phyloP scores from a whole-genome alignment of 2,329 filamentous ascomycete species.

The Parastagonospora nodorum region DNA sequence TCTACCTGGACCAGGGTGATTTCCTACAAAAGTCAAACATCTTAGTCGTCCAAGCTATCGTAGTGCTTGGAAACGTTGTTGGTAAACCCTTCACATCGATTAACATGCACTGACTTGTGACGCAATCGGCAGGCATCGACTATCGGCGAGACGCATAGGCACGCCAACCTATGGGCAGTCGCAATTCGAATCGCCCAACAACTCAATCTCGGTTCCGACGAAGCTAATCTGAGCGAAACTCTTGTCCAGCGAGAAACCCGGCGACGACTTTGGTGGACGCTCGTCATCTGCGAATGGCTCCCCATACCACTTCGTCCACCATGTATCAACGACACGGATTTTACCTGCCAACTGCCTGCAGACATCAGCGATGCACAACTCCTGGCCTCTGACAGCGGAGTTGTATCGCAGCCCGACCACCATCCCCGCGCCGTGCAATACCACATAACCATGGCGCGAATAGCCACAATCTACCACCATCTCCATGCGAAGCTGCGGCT shows the following conservation, averaged over 20 bases:
- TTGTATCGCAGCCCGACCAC: not conserved
- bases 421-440: conserved; percentile 12
- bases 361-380: conserved; percentile 12
- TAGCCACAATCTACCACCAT: conserved; percentile 12
- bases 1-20: conserved; percentile 11
- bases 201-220: conserved; percentile 12
- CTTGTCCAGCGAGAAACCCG: conserved; percentile 10
- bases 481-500: conserved; percentile 13
- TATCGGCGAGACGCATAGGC: conserved; percentile 15
- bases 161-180: conserved; percentile 14
- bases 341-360: conserved; percentile 12
- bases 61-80: conserved; percentile 10
- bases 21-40: conserved; percentile 12
- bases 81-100: not conserved
- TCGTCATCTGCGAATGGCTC: conserved; percentile 18
- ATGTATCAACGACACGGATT: conserved; percentile 16
- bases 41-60: conserved; percentile 7
- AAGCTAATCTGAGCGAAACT: conserved; percentile 3
- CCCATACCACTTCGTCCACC: conserved; percentile 7
- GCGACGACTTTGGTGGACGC: conserved; percentile 17
- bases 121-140: conserved; percentile 2
- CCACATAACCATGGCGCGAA: conserved; percentile 15
- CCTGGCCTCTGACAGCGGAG: not conserved
- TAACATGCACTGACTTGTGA: not conserved
- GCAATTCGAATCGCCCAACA: conserved; percentile 15